These are phyloP conservation scores for Ettlia oleoabundans DNA, from an alignment of 139 green algal species.

Conservation along the genomic window DNA sequence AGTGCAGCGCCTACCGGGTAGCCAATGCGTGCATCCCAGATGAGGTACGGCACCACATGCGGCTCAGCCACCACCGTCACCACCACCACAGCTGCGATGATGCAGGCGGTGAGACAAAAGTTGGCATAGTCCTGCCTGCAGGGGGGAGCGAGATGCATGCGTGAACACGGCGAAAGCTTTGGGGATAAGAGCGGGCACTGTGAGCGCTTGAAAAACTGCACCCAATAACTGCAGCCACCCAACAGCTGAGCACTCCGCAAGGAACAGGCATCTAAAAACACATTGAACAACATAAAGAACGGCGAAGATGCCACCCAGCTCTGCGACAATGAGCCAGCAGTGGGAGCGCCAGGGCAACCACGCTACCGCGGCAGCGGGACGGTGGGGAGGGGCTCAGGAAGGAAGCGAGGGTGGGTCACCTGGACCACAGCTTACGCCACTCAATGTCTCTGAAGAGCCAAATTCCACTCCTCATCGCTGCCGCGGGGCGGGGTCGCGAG, in stretches of 20 bases:
- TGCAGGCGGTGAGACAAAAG: constrained; percentile 15
- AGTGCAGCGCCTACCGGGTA: background rate
- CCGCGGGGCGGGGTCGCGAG: background rate
- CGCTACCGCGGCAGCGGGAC: too few species aligned
- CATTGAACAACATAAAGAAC: too few species aligned
- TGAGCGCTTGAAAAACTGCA: too few species aligned
- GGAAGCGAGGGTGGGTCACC: background rate
- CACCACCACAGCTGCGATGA: background rate
- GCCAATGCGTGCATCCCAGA: constrained; percentile 9
- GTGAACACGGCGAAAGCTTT: too few species aligned
- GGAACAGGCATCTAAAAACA: too few species aligned
- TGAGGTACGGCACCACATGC: constrained; percentile 5
- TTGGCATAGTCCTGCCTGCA: constrained; percentile 31
- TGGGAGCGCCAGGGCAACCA: background rate
- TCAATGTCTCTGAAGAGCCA: background rate
- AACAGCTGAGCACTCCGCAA: too few species aligned
- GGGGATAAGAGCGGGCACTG: background rate
- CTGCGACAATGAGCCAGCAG: background rate
- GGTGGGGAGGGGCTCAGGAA: too few species aligned
- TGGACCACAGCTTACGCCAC: background rate
- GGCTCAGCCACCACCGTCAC: constrained; percentile 1
- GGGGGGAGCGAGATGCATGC: background rate
- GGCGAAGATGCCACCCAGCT: background rate
- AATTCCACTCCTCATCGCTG: background rate
- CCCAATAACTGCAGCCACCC: too few species aligned